A percentile compares a stretch with the other conserved stretches of the same genome.
These are phyloP conservation scores for Hypoxylon lienhwacheense DNA, from an alignment of 495 filamentous ascomycete species.

Conservation along the genomic window DNA sequence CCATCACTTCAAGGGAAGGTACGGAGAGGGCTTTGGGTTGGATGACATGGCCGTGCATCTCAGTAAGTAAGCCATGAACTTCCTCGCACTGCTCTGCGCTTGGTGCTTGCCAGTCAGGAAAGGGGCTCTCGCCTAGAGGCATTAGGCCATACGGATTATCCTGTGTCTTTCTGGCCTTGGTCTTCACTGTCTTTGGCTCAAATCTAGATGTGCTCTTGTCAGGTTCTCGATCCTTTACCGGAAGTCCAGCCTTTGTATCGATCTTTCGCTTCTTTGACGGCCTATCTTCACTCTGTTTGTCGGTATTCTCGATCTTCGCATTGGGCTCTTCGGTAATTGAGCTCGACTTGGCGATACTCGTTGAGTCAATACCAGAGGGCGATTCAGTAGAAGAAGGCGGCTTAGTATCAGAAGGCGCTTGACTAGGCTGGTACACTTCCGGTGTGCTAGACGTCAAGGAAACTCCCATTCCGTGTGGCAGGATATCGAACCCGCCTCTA, in stretches of 20 bases:
- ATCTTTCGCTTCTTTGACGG: conserved; percentile 14
- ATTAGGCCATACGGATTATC: conserved; percentile 52
- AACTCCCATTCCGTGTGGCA: conserved; percentile 48
- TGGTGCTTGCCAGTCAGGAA: conserved; percentile 67
- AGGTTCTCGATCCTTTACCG: conserved; percentile 13
- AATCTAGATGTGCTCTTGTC: background rate
- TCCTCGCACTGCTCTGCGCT: conserved; percentile 72
- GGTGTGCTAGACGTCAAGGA: background rate
- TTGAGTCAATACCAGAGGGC: background rate
- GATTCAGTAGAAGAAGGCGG: background rate
- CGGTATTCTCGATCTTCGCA: background rate
- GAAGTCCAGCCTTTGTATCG: background rate
- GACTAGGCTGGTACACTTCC: background rate
- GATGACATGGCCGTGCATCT: conserved; percentile 62
- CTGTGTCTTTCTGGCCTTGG: conserved; percentile 39
- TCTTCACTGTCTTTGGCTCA: conserved; percentile 23
- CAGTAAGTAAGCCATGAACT: conserved; percentile 68
- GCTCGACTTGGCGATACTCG: background rate
- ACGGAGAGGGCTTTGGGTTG: conserved; percentile 69
- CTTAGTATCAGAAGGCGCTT: background rate
- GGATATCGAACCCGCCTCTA: conserved; percentile 16
- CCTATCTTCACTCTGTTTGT: background rate
- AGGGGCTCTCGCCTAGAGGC: conserved; percentile 61
- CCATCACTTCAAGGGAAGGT: conserved; percentile 77
- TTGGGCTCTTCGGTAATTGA: background rate